These are phyloP conservation scores for Glebionis coronaria DNA, from an alignment of 129 eudicot species.

Conservation along the genomic window DNA sequence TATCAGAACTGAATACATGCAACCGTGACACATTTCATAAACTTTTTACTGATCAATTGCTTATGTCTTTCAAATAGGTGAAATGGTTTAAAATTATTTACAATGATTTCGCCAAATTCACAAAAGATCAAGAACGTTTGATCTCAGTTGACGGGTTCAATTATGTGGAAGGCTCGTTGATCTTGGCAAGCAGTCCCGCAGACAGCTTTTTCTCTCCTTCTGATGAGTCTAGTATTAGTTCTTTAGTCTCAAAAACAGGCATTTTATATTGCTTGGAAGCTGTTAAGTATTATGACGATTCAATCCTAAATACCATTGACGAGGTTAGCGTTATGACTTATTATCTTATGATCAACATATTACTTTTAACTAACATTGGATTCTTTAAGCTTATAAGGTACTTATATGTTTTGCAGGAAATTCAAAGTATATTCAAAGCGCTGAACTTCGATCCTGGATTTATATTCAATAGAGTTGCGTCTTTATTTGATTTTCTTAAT, in stretches of 20 bases:
- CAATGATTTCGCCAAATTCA: constrained; percentile 30
- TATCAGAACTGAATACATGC: neutral
- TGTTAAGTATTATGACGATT: constrained; percentile 40
- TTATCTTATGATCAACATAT: constrained; percentile 2
- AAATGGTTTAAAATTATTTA: constrained; percentile 40
- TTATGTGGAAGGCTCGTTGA: constrained; percentile 41
- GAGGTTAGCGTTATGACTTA: constrained; percentile 28
- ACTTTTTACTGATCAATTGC: neutral
- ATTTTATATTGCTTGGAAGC: constrained; percentile 35
- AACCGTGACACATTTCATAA: neutral
- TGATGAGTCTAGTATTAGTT: constrained; percentile 19
- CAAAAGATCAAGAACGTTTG: constrained; percentile 40
- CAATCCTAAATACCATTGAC: constrained; percentile 22
- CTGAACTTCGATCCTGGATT: constrained; percentile 31
- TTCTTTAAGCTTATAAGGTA: neutral
- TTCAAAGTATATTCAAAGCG: constrained; percentile 24
- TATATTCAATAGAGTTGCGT: constrained; percentile 32
- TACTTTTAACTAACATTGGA: neutral
- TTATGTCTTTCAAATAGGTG: constrained; percentile 23
- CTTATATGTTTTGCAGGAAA: constrained; percentile 24
- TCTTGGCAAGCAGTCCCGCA: constrained; percentile 21
- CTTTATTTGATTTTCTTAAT: constrained; percentile 36
- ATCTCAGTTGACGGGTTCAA: constrained; percentile 32
- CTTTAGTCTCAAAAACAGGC: constrained; percentile 20
- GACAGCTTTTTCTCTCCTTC: constrained; percentile 24